phyloP scores from a whole-genome alignment of 306 rosid species.

The Cicer arietinum region DNA sequence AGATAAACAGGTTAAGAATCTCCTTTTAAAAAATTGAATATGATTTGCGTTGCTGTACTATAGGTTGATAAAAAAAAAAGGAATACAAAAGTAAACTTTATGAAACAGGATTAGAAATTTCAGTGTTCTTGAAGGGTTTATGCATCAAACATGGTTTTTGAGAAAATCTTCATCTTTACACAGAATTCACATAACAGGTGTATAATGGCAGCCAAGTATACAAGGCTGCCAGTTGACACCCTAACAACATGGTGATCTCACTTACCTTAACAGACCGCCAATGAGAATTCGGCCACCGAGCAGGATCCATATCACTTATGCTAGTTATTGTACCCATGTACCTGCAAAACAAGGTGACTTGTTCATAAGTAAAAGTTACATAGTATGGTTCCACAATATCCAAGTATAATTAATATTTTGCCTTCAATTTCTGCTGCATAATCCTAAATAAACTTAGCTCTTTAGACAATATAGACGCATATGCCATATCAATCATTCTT shows the following conservation, averaged over 20 bases:
- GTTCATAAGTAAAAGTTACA: slow-evolving; percentile 24
- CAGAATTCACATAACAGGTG: not conserved
- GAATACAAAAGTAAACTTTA: slow-evolving; percentile 27
- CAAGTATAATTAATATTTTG: not conserved
- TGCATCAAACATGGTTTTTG: not conserved
- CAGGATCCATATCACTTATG: slow-evolving; percentile 81
- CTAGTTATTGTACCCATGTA: slow-evolving; percentile 95
- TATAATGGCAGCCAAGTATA: not conserved
- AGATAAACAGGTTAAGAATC: slow-evolving; percentile 3
- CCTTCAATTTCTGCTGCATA: not conserved
- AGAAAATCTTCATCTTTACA: slow-evolving; percentile 2
- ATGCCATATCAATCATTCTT: not conserved
- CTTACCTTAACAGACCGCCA: slow-evolving; percentile 91
- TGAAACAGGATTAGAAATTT: not conserved
- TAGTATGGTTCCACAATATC: not conserved
- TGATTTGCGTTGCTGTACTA: not conserved
- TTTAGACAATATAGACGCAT: not conserved
- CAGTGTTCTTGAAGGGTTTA: slow-evolving; percentile 9
- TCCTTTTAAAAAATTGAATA: not conserved
- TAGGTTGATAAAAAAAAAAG: not conserved
- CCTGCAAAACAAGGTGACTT: slow-evolving; percentile 54
- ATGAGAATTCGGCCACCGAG: slow-evolving; percentile 86
- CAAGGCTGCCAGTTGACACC: not conserved
- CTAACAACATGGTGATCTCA: not conserved
- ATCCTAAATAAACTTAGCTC: not conserved